These are phyloP conservation scores for Blastobotrys buckinghamii DNA, from an alignment of 1,139 yeast species.

Conservation along the genomic window DNA sequence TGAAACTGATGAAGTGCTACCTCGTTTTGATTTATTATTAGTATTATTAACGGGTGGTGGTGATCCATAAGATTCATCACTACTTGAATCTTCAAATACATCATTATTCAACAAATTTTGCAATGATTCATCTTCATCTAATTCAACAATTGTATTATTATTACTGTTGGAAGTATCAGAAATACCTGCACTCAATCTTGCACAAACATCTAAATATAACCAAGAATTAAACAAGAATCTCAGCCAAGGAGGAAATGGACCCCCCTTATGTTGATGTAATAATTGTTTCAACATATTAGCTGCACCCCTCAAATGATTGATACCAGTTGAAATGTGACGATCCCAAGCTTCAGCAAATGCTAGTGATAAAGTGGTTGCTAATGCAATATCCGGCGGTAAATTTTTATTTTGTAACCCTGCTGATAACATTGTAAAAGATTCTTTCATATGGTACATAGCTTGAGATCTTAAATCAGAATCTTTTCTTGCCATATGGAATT, in stretches of 20 bases:
- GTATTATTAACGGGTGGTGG: background rate
- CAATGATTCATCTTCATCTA: background rate
- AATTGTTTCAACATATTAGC: slow-evolving; percentile 46
- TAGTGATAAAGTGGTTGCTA: slow-evolving; percentile 56
- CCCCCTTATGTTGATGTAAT: slow-evolving; percentile 13
- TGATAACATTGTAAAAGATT: slow-evolving; percentile 53
- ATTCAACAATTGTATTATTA: slow-evolving; percentile 14
- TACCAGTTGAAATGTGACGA: slow-evolving; percentile 57
- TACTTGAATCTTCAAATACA: slow-evolving; percentile 10
- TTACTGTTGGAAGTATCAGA: slow-evolving; percentile 34
- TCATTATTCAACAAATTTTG: slow-evolving; percentile 5
- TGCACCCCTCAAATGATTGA: slow-evolving; percentile 64
- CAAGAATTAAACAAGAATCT: slow-evolving; percentile 57
- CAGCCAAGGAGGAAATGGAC: slow-evolving; percentile 30
- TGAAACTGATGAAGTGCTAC: background rate
- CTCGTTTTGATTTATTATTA: background rate
- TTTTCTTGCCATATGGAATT: slow-evolving; percentile 53
- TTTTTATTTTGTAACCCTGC: slow-evolving; percentile 46
- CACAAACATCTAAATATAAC: slow-evolving; percentile 60
- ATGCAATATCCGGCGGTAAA: slow-evolving; percentile 58
- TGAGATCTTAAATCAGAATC: slow-evolving; percentile 42
- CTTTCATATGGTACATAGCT: slow-evolving; percentile 55
- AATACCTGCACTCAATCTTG: slow-evolving; percentile 52
- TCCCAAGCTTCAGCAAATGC: slow-evolving; percentile 69
- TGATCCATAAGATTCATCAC: background rate